Percentiles rank a stretch among this genome's conserved stretches.
These are phyloP conservation scores for Phaffia australis DNA, from an alignment of 768 basidiomycete genomes.

Conservation along the genomic window DNA sequence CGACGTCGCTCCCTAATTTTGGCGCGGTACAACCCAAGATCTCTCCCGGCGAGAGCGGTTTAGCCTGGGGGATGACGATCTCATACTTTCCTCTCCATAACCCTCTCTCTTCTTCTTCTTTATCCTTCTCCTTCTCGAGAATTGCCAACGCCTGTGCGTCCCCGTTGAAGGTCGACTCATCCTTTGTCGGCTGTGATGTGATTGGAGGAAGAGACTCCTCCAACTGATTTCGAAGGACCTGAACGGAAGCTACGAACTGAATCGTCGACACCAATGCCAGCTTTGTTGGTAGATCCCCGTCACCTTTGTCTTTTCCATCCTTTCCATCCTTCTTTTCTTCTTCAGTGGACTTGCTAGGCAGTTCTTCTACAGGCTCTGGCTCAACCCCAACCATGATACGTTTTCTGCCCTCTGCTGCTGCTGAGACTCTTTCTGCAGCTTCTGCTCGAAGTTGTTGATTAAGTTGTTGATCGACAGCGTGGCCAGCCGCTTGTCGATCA, in stretches of 20 bases:
- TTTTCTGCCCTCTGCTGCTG: not conserved
- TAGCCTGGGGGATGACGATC: slow-evolving; percentile 65
- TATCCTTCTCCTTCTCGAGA: slow-evolving; percentile 25
- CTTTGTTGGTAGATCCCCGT: slow-evolving; percentile 45
- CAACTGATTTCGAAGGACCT: slow-evolving; percentile 71
- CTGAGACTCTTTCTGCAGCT: not conserved
- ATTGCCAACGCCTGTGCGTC: slow-evolving; percentile 16
- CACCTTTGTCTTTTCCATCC: not conserved
- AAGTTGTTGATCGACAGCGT: not conserved
- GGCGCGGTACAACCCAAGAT: slow-evolving; percentile 96
- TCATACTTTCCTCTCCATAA: slow-evolving; percentile 39
- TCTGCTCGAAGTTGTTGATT: not conserved
- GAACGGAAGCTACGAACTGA: slow-evolving; percentile 88
- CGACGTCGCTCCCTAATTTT: slow-evolving; percentile 53
- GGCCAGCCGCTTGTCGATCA: not conserved
- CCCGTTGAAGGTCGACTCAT: slow-evolving; percentile 22
- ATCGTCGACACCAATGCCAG: slow-evolving; percentile 93
- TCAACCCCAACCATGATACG: not conserved
- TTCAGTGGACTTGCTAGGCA: not conserved
- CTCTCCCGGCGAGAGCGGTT: slow-evolving; percentile 91
- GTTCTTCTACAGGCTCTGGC: not conserved
- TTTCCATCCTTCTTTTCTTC: not conserved
- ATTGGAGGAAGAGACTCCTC: slow-evolving; percentile 33
- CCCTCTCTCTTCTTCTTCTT: slow-evolving; percentile 30
- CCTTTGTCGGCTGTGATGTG: not conserved